These are phyloP conservation scores for Aspergillus sclerotialis DNA, from an alignment of 2,329 filamentous ascomycete genomes.

Conservation along the genomic window DNA sequence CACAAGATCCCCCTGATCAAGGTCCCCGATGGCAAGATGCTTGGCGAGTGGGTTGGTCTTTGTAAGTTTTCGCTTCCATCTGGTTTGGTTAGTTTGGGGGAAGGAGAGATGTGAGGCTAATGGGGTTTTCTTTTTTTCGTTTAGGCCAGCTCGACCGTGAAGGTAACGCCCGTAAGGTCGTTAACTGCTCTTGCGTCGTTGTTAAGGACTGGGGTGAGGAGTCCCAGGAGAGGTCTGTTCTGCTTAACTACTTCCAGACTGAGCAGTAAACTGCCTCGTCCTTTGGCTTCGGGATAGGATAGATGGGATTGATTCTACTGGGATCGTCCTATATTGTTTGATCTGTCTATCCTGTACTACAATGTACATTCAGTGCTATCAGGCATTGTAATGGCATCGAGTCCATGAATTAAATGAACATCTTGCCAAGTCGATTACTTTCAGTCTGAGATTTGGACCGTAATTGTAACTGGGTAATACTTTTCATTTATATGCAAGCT, in stretches of 20 bases:
- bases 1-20: slow-evolving; percentile 99
- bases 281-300: not conserved
- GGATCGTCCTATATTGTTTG: not conserved
- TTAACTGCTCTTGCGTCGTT: slow-evolving; percentile 99
- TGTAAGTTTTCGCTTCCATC: slow-evolving; percentile 67
- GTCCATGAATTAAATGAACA: too few species aligned
- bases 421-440: too few species aligned
- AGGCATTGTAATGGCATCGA: too few species aligned
- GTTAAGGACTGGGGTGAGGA: slow-evolving; percentile 99
- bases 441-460: slow-evolving; percentile 1
- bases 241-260: slow-evolving; percentile 99
- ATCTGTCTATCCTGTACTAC: not conserved
- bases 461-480: not conserved
- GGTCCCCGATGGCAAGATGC: slow-evolving; percentile 98
- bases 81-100: too few species aligned
- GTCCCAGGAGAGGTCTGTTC: slow-evolving; percentile 95
- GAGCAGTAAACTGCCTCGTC: slow-evolving; percentile 38
- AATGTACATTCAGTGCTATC: too few species aligned
- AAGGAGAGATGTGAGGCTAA: slow-evolving; percentile 14
- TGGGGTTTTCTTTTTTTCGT: slow-evolving; percentile 1
- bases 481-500: too few species aligned
- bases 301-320: not conserved
- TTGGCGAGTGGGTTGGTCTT: slow-evolving; percentile 99
- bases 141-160: slow-evolving; percentile 96
- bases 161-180: slow-evolving; percentile 98